Evolutionary conservation across 2,329 filamentous ascomycete genomes (phyloP).

Genomic region (Colletotrichum chrysophilum): DNA sequence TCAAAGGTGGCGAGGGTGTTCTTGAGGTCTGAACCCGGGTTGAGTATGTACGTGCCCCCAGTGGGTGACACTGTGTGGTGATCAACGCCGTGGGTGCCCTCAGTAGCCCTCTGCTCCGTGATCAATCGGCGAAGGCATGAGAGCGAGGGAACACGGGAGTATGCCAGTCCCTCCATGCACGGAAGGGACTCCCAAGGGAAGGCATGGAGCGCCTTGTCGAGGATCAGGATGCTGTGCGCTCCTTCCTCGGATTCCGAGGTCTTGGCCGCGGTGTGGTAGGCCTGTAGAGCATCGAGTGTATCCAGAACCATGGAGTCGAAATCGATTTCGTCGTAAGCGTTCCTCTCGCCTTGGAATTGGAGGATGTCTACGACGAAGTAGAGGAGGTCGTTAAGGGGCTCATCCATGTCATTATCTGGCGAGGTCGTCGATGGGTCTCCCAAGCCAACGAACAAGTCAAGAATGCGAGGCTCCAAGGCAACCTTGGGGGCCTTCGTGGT

Average conservation of each 20-base stretch:
- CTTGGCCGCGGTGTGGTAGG: slow-evolving; percentile 69
- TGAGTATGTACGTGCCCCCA: slow-evolving; percentile 81
- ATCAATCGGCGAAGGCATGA: slow-evolving; percentile 81
- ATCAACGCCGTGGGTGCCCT: neutral
- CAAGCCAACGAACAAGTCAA: slow-evolving; percentile 89
- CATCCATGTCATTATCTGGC: slow-evolving; percentile 77
- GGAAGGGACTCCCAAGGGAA: slow-evolving; percentile 98
- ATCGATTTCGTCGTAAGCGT: slow-evolving; percentile 97
- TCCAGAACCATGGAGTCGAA: slow-evolving; percentile 92
- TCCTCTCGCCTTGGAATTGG: slow-evolving; percentile 94
- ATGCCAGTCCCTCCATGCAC: slow-evolving; percentile 78
- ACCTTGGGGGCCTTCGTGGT: slow-evolving; percentile 47
- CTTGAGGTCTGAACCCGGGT: slow-evolving; percentile 83
- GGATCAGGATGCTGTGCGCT: slow-evolving; percentile 81
- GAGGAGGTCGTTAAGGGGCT: slow-evolving; percentile 87
- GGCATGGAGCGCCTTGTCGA: slow-evolving; percentile 88
- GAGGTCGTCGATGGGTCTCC: slow-evolving; percentile 68
- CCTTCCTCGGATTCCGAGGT: slow-evolving; percentile 46
- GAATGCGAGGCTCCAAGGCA: slow-evolving; percentile 64
- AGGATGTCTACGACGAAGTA: slow-evolving; percentile 97
- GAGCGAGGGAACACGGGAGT: slow-evolving; percentile 88
- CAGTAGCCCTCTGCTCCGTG: slow-evolving; percentile 46
- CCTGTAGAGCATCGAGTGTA: slow-evolving; percentile 80
- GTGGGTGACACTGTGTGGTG: slow-evolving; percentile 56
- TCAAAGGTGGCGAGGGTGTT: slow-evolving; percentile 81